Percentiles rank a stretch among this genome's conserved stretches.
Conservation (phyloP, 2,329 filamentous ascomycete genomes). For the Colletotrichum melonis region DNA sequence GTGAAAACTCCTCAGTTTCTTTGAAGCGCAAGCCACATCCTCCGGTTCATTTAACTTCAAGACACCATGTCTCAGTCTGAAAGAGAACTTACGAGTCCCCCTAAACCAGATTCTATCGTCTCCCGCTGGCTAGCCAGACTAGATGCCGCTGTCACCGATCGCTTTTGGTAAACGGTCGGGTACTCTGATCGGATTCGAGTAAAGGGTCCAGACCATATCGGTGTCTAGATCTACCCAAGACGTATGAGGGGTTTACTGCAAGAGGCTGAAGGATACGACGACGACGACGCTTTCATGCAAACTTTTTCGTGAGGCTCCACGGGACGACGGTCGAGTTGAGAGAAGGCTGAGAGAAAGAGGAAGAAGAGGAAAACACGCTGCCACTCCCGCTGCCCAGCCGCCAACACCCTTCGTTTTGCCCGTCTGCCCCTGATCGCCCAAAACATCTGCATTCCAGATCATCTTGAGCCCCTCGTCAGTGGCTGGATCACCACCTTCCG, state of each 20-base stretch:
- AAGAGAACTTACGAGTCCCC: background rate
- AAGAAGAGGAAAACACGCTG: background rate
- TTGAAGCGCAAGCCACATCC: constrained; percentile 4
- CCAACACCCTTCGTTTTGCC: background rate
- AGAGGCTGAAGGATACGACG: background rate
- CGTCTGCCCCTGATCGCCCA: background rate
- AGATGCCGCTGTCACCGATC: background rate
- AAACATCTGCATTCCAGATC: constrained; percentile 3
- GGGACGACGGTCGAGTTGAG: background rate
- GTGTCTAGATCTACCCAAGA: background rate
- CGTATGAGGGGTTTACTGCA: background rate
- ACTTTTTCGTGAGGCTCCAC: background rate
- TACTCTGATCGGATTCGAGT: background rate
- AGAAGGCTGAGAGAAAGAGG: background rate
- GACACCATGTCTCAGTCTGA: background rate
- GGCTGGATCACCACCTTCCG: background rate
- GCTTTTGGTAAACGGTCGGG: background rate
- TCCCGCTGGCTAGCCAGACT: background rate
- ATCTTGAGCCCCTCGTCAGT: background rate
- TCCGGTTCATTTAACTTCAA: background rate
- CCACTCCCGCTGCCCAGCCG: background rate
- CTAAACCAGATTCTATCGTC: background rate
- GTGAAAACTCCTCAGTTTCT: background rate
- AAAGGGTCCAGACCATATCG: background rate
- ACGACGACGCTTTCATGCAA: background rate